These are phyloP conservation scores for Russula lepida DNA, from an alignment of 768 basidiomycete genomes.

Conservation along the genomic window DNA sequence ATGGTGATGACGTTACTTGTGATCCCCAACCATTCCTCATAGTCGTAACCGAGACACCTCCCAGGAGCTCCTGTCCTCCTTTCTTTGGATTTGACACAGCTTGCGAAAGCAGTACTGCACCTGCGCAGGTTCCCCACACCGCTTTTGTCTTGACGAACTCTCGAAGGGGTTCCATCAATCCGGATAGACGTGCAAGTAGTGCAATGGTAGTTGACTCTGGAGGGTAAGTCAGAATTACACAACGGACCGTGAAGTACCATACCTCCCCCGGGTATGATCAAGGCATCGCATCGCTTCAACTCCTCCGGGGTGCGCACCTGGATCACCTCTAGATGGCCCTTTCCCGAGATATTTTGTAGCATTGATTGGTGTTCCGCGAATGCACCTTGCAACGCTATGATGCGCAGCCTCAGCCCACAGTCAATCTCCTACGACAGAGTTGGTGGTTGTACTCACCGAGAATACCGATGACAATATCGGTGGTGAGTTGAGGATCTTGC, in stretches of 20 bases:
- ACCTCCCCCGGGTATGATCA: constrained; percentile 94
- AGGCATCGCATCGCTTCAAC: constrained; percentile 64
- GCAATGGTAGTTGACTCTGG: constrained; percentile 91
- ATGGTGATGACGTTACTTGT: constrained; percentile 44
- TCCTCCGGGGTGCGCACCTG: constrained; percentile 73
- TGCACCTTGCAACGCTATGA: constrained; percentile 81
- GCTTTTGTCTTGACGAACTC: constrained; percentile 65
- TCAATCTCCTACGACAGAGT: background rate
- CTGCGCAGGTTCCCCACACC: constrained; percentile 95
- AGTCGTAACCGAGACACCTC: constrained; percentile 71
- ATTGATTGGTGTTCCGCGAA: constrained; percentile 79
- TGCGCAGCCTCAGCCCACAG: background rate
- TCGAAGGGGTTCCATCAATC: constrained; percentile 72
- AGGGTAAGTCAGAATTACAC: background rate
- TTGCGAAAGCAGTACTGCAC: constrained; percentile 81
- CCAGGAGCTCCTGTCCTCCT: constrained; percentile 80
- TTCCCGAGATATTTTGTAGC: constrained; percentile 48
- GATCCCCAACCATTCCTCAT: constrained; percentile 92
- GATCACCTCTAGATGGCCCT: constrained; percentile 37
- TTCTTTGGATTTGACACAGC: constrained; percentile 69
- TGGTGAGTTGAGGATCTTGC: constrained; percentile 8
- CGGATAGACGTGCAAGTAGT: constrained; percentile 59
- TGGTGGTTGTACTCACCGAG: constrained; percentile 12
- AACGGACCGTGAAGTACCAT: background rate
- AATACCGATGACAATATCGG: constrained; percentile 18